phyloP scores from a whole-genome alignment of 2,329 filamentous ascomycete genomes.

The Fusarium coicis region DNA sequence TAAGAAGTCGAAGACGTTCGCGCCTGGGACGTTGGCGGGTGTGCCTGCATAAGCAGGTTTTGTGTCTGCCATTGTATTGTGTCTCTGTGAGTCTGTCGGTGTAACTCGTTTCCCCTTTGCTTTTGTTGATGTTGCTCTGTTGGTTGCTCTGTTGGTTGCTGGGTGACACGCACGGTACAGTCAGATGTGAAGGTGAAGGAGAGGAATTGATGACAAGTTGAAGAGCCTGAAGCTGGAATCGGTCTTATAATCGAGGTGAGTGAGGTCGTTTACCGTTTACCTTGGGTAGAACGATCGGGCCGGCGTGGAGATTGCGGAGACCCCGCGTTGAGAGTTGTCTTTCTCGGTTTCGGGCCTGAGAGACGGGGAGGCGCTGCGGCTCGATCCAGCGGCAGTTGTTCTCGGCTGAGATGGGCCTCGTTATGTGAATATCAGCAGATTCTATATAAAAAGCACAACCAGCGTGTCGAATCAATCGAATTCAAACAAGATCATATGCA shows the following conservation, averaged over 20 bases:
- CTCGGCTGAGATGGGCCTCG: constrained; percentile 22
- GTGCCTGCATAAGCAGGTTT: constrained; percentile 30
- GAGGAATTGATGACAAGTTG: not conserved
- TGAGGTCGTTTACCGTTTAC: constrained; percentile 5
- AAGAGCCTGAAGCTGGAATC: not conserved
- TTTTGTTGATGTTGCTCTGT: not conserved
- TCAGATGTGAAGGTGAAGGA: not conserved
- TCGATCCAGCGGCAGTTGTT: constrained; percentile 30
- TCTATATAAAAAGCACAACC: rapidly evolving
- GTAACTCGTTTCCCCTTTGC: not conserved
- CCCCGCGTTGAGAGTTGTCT: constrained; percentile 21
- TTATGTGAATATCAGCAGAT: constrained; percentile 8
- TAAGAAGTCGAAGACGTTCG: constrained; percentile 51
- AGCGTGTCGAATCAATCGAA: rapidly evolving
- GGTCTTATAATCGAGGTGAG: constrained; percentile 26
- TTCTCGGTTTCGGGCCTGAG: constrained; percentile 1
- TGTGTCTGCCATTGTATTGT: constrained; percentile 20
- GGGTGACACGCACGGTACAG: not conserved
- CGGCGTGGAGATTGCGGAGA: constrained; percentile 37
- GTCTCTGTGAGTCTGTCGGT: not conserved
- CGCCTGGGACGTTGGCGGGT: constrained; percentile 30
- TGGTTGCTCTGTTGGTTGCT: not conserved
- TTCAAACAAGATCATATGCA: rapidly evolving
- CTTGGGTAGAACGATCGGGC: constrained; percentile 24
- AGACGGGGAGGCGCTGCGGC: not conserved